A percentile compares a stretch with the other conserved stretches of the same genome.
Conservation (phyloP, 2,329 filamentous ascomycete species). For the Pyrenochaeta sp. region DNA sequence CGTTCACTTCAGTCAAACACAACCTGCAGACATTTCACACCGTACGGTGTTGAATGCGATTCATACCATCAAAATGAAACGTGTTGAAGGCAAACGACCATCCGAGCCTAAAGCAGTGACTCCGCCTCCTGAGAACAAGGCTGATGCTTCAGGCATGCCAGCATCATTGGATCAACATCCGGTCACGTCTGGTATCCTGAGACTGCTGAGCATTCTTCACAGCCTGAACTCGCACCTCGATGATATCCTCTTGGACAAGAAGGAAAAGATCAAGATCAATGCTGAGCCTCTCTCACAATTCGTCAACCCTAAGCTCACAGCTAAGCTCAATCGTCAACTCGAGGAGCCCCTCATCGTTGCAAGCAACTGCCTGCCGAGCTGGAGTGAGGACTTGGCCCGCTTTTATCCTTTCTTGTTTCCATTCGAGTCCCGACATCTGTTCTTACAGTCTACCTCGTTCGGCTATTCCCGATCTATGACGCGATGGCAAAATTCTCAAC, state of each 20-base stretch:
- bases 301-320: constrained; percentile 97
- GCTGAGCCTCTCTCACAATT: constrained; percentile 90
- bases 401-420: constrained; percentile 97
- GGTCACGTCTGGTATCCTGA: constrained; percentile 84
- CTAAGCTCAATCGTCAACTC: constrained; percentile 94
- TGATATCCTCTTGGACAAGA: constrained; percentile 83
- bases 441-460: constrained; percentile 97
- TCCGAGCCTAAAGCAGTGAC: constrained; percentile 72
- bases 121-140: constrained; percentile 58
- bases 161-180: constrained; percentile 83
- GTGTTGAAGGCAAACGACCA: constrained; percentile 82
- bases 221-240: constrained; percentile 92
- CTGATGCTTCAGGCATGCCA: constrained; percentile 70
- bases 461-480: constrained; percentile 98
- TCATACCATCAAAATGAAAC: constrained; percentile 90
- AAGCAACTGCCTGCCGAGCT: constrained; percentile 92
- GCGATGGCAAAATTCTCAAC: constrained; percentile 92
- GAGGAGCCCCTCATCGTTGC: constrained; percentile 97
- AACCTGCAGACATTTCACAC: constrained; percentile 69
- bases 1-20: constrained; percentile 74
- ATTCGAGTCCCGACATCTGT: constrained; percentile 95
- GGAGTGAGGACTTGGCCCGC: constrained; percentile 93
- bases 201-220: constrained; percentile 87
- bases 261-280: constrained; percentile 73
- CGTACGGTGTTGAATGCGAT: constrained; percentile 89